Conservation (phyloP, 371 early-diverging fungal genomes). For the Circinella umbellata region DNA sequence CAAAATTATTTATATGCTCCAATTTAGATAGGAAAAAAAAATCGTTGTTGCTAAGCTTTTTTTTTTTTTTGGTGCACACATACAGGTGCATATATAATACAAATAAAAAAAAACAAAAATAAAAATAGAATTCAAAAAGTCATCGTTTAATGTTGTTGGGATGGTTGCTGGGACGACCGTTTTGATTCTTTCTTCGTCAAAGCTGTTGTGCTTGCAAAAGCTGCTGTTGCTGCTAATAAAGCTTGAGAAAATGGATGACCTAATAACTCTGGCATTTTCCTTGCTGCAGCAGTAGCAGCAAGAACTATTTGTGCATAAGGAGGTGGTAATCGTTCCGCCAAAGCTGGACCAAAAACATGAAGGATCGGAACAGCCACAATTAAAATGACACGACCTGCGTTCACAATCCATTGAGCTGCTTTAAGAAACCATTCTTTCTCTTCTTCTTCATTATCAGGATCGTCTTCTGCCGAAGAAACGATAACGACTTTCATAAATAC, state of each 20-base stretch:
- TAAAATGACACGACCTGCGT: neutral
- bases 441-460: neutral
- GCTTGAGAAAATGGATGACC: slow-evolving; percentile 6
- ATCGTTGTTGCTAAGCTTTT: too few relatives aligned
- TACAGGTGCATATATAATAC: too few relatives aligned
- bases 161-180: neutral
- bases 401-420: slow-evolving; percentile 3
- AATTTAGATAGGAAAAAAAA: too few relatives aligned
- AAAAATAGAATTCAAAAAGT: too few relatives aligned
- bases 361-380: slow-evolving; percentile 2
- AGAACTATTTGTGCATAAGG: slow-evolving; percentile 1
- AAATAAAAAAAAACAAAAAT: too few relatives aligned
- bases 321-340: slow-evolving; percentile 3
- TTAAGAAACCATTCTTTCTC: slow-evolving; percentile 1
- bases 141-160: too few relatives aligned
- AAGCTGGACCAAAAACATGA: neutral
- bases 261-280: neutral
- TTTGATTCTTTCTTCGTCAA: neutral
- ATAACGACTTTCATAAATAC: neutral
- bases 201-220: neutral
- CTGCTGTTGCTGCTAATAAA: neutral
- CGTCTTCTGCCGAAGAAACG: neutral
- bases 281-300: slow-evolving; percentile 3
- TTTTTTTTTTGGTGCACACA: too few relatives aligned
- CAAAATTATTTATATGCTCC: too few relatives aligned